phyloP scores from a whole-genome alignment of 768 basidiomycete species.

The Calocera cornea region DNA sequence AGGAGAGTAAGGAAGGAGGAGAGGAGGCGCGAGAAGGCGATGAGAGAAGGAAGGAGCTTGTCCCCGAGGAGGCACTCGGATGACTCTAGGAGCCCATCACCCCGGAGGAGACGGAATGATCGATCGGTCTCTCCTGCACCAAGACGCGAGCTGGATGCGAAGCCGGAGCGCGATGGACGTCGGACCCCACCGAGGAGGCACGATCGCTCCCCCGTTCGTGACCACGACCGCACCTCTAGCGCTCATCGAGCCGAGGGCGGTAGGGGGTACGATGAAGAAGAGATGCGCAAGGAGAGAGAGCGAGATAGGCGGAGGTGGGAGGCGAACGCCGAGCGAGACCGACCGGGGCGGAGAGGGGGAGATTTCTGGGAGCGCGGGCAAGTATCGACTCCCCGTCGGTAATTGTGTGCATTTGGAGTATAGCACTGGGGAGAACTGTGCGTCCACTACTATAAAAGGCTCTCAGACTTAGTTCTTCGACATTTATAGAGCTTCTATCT shows the following conservation, averaged over 20 bases:
- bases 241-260: conserved; percentile 8
- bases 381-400: no score
- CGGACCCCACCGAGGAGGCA: conserved; percentile 16
- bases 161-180: conserved; percentile 16
- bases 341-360: conserved; percentile 10
- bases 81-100: conserved; percentile 1
- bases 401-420: no score
- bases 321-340: conserved; percentile 31
- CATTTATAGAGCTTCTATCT: no score
- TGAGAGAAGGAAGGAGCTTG: conserved; percentile 19
- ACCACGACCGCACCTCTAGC: conserved; percentile 12
- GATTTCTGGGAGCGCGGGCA: background rate
- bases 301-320: conserved; percentile 44
- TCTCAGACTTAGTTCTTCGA: no score
- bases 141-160: conserved; percentile 24
- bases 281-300: conserved; percentile 29
- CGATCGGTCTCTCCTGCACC: conserved; percentile 15
- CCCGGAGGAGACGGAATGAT: background rate
- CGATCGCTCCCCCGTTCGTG: conserved; percentile 29
- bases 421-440: no score
- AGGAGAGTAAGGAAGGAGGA: conserved; percentile 6
- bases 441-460: no score
- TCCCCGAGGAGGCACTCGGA: conserved; percentile 5
- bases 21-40: conserved; percentile 16
- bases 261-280: conserved; percentile 23